A percentile compares a stretch with the other conserved stretches of the same genome.
These are phyloP conservation scores for Aquilaria agallochum DNA, from an alignment of 441 rosid species.

Conservation along the genomic window DNA sequence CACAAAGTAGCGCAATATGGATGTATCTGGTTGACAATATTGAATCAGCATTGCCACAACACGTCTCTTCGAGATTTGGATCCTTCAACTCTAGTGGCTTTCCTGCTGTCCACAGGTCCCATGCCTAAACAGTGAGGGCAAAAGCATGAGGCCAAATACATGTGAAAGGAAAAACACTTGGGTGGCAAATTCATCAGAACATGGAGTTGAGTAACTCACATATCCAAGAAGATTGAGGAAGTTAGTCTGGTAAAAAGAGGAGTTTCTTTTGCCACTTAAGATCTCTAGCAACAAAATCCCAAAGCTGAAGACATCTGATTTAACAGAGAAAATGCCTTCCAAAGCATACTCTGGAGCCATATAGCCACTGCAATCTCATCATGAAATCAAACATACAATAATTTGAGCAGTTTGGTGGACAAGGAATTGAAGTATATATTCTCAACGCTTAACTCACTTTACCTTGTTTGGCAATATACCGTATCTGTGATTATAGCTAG, in stretches of 20 bases:
- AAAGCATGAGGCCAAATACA: background rate
- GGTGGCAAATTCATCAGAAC: background rate
- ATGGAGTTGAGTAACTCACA: constrained; percentile 20
- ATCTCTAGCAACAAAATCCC: constrained; percentile 32
- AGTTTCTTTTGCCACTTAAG: constrained; percentile 28
- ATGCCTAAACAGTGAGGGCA: background rate
- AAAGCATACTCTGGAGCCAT: constrained; percentile 33
- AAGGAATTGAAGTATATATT: no score
- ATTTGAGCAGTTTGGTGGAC: no score
- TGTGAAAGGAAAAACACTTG: background rate
- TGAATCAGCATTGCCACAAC: no score
- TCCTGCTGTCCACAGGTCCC: no score
- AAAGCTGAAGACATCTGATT: constrained; percentile 34
- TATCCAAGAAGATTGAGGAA: constrained; percentile 35
- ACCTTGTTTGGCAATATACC: no score
- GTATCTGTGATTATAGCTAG: no score
- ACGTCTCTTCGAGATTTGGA: no score
- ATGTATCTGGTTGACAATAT: constrained; percentile 3
- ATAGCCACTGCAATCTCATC: background rate
- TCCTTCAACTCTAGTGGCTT: no score
- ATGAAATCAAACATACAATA: no score
- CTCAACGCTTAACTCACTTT: no score
- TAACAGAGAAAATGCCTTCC: constrained; percentile 29
- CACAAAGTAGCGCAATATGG: constrained; percentile 14
- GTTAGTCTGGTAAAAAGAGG: constrained; percentile 24